These are phyloP conservation scores for Fusarium abutilonis DNA, from an alignment of 2,329 filamentous ascomycete species.

Conservation along the genomic window DNA sequence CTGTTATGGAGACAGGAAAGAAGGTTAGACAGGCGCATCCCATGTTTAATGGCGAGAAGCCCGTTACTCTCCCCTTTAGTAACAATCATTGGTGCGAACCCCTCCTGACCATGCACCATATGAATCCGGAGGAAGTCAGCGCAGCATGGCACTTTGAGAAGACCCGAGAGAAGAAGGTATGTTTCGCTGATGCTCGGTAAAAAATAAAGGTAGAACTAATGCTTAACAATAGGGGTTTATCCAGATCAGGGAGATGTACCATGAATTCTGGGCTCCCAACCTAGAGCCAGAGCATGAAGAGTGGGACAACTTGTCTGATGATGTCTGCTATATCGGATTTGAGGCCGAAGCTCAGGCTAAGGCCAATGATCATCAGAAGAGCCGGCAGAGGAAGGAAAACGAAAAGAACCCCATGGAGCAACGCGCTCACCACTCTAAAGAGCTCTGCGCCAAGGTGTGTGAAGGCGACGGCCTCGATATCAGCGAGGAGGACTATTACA, in stretches of 20 bases:
- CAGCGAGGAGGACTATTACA: slow-evolving; percentile 49
- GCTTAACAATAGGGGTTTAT: slow-evolving; percentile 51
- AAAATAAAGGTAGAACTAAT: slow-evolving; percentile 11
- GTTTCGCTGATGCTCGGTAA: slow-evolving; percentile 25
- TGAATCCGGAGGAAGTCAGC: slow-evolving; percentile 62
- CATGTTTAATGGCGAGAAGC: slow-evolving; percentile 67
- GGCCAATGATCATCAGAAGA: slow-evolving; percentile 46
- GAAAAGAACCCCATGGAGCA: slow-evolving; percentile 56
- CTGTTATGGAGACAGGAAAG: slow-evolving; percentile 56
- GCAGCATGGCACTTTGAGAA: slow-evolving; percentile 64
- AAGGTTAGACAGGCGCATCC: slow-evolving; percentile 58
- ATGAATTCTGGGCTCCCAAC: slow-evolving; percentile 58
- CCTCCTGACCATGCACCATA: slow-evolving; percentile 66
- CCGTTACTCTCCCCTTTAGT: slow-evolving; percentile 60
- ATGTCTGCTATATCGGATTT: slow-evolving; percentile 56
- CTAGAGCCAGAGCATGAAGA: slow-evolving; percentile 55
- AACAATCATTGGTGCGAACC: slow-evolving; percentile 65
- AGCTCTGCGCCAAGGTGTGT: slow-evolving; percentile 62
- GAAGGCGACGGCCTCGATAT: slow-evolving; percentile 52
- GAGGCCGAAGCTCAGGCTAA: slow-evolving; percentile 50
- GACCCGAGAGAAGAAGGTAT: slow-evolving; percentile 55
- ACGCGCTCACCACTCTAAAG: slow-evolving; percentile 56
- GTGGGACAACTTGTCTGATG: slow-evolving; percentile 65
- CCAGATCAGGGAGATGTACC: slow-evolving; percentile 61
- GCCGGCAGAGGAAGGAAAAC: slow-evolving; percentile 51